Percentiles rank a stretch among this genome's conserved stretches.
Conservation (phyloP, 139 green algal species). For the Chlamydomonas applanata region DNA sequence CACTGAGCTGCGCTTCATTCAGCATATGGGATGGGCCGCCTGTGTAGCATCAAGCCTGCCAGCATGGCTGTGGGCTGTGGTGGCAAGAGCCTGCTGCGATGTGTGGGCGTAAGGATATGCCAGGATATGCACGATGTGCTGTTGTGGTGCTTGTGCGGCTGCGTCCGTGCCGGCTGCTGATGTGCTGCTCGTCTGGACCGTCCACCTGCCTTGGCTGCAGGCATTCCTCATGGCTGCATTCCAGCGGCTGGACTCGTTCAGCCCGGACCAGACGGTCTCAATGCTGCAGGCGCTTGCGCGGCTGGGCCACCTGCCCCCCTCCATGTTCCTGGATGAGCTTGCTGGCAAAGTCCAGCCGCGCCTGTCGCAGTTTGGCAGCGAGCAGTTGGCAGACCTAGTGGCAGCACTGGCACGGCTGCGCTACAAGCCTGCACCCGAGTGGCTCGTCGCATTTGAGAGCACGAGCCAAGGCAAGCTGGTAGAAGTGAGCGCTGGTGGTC, state of each 20-base stretch:
- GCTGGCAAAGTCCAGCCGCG: constrained; percentile 8
- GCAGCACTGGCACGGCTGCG: constrained; percentile 23
- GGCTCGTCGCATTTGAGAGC: constrained; percentile 31
- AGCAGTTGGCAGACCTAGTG: constrained; percentile 23
- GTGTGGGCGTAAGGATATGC: no score
- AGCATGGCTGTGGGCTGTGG: no score
- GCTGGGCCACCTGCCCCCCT: constrained; percentile 29
- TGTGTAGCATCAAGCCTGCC: no score
- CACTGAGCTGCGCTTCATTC: no score
- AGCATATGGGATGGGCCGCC: no score
- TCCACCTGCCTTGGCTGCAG: constrained; percentile 1
- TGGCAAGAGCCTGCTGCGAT: no score
- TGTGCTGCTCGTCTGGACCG: no score
- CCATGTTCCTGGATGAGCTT: constrained; percentile 37
- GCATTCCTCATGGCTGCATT: constrained; percentile 20
- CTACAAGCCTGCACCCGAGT: constrained; percentile 10
- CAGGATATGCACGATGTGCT: no score
- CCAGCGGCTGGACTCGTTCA: constrained; percentile 21
- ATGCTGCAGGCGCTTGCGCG: constrained; percentile 12
- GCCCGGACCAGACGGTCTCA: constrained; percentile 19
- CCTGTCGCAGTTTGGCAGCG: constrained; percentile 13
- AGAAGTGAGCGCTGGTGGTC: constrained; percentile 7
- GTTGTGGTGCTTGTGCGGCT: no score
- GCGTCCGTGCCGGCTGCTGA: no score
- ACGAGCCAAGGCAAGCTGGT: constrained; percentile 18